These are phyloP conservation scores for Comarum palustre DNA, from an alignment of 306 rosid species.

Conservation along the genomic window DNA sequence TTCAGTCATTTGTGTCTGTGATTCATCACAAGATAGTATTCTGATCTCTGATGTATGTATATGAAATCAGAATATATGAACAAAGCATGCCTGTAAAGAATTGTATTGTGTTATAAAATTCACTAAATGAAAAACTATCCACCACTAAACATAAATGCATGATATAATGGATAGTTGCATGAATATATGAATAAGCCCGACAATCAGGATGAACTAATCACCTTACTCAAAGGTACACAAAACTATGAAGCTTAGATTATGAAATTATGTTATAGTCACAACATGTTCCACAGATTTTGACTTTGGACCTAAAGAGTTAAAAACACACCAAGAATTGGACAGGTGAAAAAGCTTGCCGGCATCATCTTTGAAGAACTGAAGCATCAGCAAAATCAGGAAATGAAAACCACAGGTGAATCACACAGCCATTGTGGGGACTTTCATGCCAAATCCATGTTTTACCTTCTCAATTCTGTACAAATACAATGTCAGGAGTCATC, in stretches of 20 bases:
- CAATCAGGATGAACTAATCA: not conserved
- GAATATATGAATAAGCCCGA: not conserved
- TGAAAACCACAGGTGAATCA: slow-evolving; percentile 18
- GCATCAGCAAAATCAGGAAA: slow-evolving; percentile 8
- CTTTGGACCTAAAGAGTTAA: not conserved
- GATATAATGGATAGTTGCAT: not conserved
- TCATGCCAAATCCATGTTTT: slow-evolving; percentile 53
- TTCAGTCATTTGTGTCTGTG: not conserved
- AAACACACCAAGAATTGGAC: not conserved
- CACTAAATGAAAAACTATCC: not conserved
- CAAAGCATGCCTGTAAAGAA: not conserved
- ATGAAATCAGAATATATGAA: not conserved
- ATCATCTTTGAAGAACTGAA: slow-evolving; percentile 3
- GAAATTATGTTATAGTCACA: not conserved
- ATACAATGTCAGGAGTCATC: slow-evolving; percentile 13
- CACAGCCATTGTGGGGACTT: slow-evolving; percentile 29
- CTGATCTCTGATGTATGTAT: not conserved
- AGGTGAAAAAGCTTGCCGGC: not conserved
- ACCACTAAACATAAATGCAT: slow-evolving; percentile 5
- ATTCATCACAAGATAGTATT: not conserved
- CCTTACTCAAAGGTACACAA: not conserved
- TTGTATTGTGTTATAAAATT: not conserved
- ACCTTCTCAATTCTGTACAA: slow-evolving; percentile 36
- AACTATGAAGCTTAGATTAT: slow-evolving; percentile 1
- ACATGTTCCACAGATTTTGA: slow-evolving; percentile 9